Evolutionary conservation across 1,139 yeast genomes (phyloP), one percentile per base, ranked within the genome.

Genomic region (Pichia sp.): DNA sequence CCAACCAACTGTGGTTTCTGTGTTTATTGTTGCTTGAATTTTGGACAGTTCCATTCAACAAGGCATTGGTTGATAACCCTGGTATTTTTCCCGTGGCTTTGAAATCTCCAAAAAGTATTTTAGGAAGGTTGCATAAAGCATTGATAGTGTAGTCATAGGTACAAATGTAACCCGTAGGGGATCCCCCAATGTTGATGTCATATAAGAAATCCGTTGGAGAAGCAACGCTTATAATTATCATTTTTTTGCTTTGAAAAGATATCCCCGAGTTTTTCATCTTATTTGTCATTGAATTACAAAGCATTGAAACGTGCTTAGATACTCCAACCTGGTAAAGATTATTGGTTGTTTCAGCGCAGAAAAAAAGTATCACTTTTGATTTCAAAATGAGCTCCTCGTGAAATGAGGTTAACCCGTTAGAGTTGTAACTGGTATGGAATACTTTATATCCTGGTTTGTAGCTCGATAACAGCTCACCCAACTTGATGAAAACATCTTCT

Each of bases 291-390:
- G 53, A 66, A 22, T 78, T 73, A 53, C 54, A 39, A 36, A 52
- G 30, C 54, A 57, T 59, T 36, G 58, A 74, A 5, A 82, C 78
- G 56, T 79, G 82, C 60, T 82, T 82, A 39, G 83, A 82, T 41
- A 82, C 77, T 2, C 85, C 84, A 16, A 81, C 78, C 63, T 82
- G 87, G 62, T 81, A 82, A 80, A 81, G 78, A 63, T 82, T 81
- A 57, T 85, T 69, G 30, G 79, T 70, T 7, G 86, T 85, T 60
- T 82, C 87, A 3, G 85, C 79, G 6, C 86, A 80, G 42, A 82
- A 69, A 6, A 82, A 75, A 43, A 82, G 76, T 9, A 82, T 82
- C 2, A 79, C 78, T 53, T 79, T 78, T 9, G 84, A 73, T 47
- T 74, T 72, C 51, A 79, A 82, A 43, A 82, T 78, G 49, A 82